Evolutionary conservation across 1,284 basidiomycete species (phyloP).

Genomic region (Puccinia horiana): DNA sequence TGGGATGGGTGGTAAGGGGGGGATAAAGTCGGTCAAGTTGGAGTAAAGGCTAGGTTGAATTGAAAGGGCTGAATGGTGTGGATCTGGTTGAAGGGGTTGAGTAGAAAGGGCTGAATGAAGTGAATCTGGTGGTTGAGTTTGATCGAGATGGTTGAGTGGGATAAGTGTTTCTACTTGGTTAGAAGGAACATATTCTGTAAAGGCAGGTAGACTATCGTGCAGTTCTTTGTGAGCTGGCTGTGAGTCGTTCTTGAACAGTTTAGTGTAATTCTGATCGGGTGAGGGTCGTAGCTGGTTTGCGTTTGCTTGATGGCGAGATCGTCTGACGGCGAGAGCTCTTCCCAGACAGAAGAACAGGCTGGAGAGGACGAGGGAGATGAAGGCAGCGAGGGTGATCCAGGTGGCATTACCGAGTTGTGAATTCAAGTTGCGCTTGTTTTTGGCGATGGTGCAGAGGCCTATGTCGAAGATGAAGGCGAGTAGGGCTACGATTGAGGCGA

Average conservation of each 20-base stretch:
- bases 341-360: background rate
- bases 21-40: background rate
- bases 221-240: constrained; percentile 28
- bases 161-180: background rate
- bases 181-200: constrained; percentile 22
- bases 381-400: constrained; percentile 39
- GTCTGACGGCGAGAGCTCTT: background rate
- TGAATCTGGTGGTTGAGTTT: too few relatives aligned
- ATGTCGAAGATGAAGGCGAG: constrained; percentile 40
- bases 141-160: constrained; percentile 14
- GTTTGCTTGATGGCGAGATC: background rate
- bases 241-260: constrained; percentile 21
- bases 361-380: background rate
- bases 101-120: too few relatives aligned
- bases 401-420: constrained; percentile 19
- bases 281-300: constrained; percentile 11
- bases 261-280: constrained; percentile 15
- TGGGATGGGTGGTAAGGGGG: constrained; percentile 8
- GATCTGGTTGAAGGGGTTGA: background rate
- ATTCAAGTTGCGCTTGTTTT: constrained; percentile 7
- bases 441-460: constrained; percentile 14
- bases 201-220: constrained; percentile 7
- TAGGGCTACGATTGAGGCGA: constrained; percentile 17
- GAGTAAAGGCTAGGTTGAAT: background rate
- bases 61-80: background rate